Base-by-base conservation (phyloP, 106 monocot species). In the Dendrobium nobile region DNA sequence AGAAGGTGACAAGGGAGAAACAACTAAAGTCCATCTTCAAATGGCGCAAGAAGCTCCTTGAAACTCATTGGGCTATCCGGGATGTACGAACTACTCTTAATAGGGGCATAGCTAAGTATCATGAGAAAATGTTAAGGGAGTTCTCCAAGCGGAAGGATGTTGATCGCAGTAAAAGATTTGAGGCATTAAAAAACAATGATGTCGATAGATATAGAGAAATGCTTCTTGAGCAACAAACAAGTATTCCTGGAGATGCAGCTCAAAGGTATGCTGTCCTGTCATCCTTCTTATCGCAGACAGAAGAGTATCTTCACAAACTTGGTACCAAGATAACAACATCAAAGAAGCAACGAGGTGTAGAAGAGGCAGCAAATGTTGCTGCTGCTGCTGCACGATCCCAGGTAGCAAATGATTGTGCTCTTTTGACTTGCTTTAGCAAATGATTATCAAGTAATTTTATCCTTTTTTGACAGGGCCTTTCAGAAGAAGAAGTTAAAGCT, bases 121-220 rank as follows among this genome's bases (percentile, higher is more conserved):
- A 98, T 80, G 95, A 95, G 79, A 92, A 88, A 80, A 93, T 98
- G 95, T 73, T 92, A 51, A 89, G 87, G 82, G 98, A 98, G 70
- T 98, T 92, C 78, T 89, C 95, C 11, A 98, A 98, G 84, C 91
- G 79, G 72, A 98, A 98, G 61, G 95, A 98, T 86, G 92, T 90
- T 75, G 88, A 88, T 79, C 67, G 92, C 47, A 93, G 86, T 81
- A 98, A 87, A 88, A 92, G 98, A 84, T 91, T 98, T 95, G 98
- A 98, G 84, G 95, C 98, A 37, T 81, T 98, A 86, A 98, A 98
- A 77, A 98, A 98, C 83, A 98, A 98, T 84, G 98, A 98, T 83
- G 95, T 98, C 5, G 92, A 95, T 84, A 87, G 94, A 84, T 98
- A 95, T 79, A 87, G 92, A 72, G 90, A 98, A 80, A 98, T 98